Conservation (phyloP, 345 rosid species). For the Psidium friedrichsthalianum region DNA sequence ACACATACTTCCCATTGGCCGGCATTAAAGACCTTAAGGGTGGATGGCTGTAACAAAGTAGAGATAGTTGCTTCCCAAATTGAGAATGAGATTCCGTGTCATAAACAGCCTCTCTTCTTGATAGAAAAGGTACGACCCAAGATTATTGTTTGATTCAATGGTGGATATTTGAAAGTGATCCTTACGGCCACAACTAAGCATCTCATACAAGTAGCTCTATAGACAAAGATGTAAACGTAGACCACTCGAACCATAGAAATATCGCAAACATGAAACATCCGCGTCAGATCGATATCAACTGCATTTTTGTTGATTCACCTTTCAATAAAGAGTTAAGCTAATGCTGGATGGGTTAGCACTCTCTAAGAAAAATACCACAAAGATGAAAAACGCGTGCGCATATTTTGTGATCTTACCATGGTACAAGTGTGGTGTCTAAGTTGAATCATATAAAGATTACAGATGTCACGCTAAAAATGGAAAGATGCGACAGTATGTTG, state of each 20-base stretch:
- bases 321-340: neutral
- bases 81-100: too few relatives aligned
- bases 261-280: neutral
- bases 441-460: neutral
- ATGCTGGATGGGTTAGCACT: neutral
- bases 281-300: neutral
- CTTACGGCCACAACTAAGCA: neutral
- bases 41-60: too few relatives aligned
- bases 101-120: too few relatives aligned
- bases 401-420: neutral
- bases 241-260: rapidly evolving
- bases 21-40: too few relatives aligned
- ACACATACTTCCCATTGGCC: too few relatives aligned
- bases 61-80: too few relatives aligned
- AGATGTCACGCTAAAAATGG: neutral
- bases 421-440: neutral
- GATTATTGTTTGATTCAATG: too few relatives aligned
- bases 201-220: neutral
- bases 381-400: neutral
- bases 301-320: neutral
- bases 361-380: neutral
- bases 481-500: neutral
- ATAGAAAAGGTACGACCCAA: too few relatives aligned
- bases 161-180: too few relatives aligned
- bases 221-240: rapidly evolving